A percentile compares a stretch with the other conserved stretches of the same genome.
Conservation (phyloP, 2,329 filamentous ascomycete species). For the Aspergillus phoenicis region DNA sequence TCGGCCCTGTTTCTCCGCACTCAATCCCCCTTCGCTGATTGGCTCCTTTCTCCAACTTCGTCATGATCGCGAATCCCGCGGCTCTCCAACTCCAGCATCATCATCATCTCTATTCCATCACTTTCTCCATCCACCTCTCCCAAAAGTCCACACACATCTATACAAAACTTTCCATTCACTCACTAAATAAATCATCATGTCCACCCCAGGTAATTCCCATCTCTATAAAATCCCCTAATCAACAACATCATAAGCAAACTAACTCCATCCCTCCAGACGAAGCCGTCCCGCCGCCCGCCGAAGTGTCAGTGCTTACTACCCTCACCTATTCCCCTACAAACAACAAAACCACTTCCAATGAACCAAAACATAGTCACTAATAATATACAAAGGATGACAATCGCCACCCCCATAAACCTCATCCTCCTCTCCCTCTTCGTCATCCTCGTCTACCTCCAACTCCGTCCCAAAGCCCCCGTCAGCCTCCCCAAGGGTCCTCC, state of each 20-base stretch:
- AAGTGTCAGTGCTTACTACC: slow-evolving; percentile 36
- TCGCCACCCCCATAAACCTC: slow-evolving; percentile 63
- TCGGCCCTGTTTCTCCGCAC: neutral
- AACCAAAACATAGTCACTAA: slow-evolving; percentile 5
- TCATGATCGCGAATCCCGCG: slow-evolving; percentile 2
- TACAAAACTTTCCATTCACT: neutral
- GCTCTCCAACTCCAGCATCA: slow-evolving; percentile 2
- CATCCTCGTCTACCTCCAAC: slow-evolving; percentile 60
- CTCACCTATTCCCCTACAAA: neutral
- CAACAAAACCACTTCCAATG: neutral
- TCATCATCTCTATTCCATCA: neutral
- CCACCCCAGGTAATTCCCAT: slow-evolving; percentile 21
- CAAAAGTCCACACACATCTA: neutral
- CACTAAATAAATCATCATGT: slow-evolving; percentile 7
- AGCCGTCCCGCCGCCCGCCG: slow-evolving; percentile 33
- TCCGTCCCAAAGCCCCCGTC: slow-evolving; percentile 56
- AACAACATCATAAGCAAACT: slow-evolving; percentile 7
- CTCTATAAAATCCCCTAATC: neutral
- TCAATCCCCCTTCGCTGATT: neutral
- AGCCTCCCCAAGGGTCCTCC: slow-evolving; percentile 56
- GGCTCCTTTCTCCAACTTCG: neutral
- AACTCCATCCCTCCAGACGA: slow-evolving; percentile 23
- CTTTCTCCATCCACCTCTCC: neutral
- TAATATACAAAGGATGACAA: slow-evolving; percentile 49
- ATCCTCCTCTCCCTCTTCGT: slow-evolving; percentile 61